A percentile compares a stretch with the other conserved stretches of the same genome.
phyloP scores from a whole-genome alignment of 805 yeast species.

The Yueomyces sinensis region DNA sequence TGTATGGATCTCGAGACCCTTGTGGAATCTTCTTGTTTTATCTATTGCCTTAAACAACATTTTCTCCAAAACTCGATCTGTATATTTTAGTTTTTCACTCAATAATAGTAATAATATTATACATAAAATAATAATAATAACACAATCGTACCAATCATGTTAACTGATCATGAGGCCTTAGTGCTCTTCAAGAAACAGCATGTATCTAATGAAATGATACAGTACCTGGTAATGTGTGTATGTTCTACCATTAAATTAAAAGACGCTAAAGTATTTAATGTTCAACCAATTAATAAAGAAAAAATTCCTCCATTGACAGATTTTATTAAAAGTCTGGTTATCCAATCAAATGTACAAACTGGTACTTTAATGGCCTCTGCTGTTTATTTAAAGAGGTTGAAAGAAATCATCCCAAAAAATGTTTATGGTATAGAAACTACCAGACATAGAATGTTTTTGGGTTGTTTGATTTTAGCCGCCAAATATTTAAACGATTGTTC shows the following conservation, averaged over 20 bases:
- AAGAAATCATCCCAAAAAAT: conserved; percentile 67
- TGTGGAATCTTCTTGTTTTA: too few relatives aligned
- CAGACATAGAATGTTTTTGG: conserved; percentile 82
- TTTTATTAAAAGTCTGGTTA: conserved; percentile 63
- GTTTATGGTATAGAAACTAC: conserved; percentile 90
- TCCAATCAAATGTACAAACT: conserved; percentile 83
- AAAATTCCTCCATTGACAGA: conserved; percentile 33
- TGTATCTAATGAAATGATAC: conserved; percentile 20
- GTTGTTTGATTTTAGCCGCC: conserved; percentile 83
- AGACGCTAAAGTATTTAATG: conserved; percentile 3
- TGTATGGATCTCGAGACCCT: too few relatives aligned
- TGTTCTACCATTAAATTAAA: conserved; percentile 14
- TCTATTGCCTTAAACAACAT: too few relatives aligned
- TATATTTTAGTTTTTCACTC: too few relatives aligned
- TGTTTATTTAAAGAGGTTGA: conserved; percentile 66
- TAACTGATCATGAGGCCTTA: conserved; percentile 18
- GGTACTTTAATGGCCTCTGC: conserved; percentile 90
- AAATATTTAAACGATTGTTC: conserved; percentile 86
- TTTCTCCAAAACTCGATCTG: too few relatives aligned
- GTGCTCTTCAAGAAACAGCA: conserved; percentile 15
- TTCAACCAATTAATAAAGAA: conserved; percentile 3
- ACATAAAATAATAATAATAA: too few relatives aligned
- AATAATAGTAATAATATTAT: too few relatives aligned
- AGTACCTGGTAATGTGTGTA: conserved; percentile 17
- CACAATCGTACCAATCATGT: too few relatives aligned